Conservation (phyloP, 106 monocot species). For the Acorus calamus region DNA sequence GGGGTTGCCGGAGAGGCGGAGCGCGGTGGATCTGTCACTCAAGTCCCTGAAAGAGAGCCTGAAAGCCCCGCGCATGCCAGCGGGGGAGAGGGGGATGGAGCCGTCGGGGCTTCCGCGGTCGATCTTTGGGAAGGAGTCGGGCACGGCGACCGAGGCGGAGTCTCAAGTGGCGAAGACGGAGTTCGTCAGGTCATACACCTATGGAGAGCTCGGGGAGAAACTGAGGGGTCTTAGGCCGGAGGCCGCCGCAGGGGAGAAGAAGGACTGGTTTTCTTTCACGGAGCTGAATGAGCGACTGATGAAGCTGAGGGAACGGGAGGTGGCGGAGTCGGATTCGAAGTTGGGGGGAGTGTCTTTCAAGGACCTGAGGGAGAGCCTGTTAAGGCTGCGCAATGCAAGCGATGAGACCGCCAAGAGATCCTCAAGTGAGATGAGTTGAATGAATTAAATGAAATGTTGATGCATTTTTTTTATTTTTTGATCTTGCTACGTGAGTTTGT, state of each 20-base stretch:
- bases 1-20: neutral
- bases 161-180: constrained; percentile 26
- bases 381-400: constrained; percentile 18
- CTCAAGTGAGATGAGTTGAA: constrained; percentile 1
- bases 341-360: constrained; percentile 15
- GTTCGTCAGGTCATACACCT: constrained; percentile 48
- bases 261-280: constrained; percentile 45
- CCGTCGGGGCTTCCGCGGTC: constrained; percentile 29
- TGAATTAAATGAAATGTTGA: neutral
- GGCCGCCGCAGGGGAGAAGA: constrained; percentile 19
- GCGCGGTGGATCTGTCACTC: constrained; percentile 3
- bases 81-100: neutral
- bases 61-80: neutral
- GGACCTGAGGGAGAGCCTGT: constrained; percentile 36
- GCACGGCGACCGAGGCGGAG: constrained; percentile 14
- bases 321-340: constrained; percentile 26
- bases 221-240: constrained; percentile 42
- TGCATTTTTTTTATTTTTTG: neutral
- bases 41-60: constrained; percentile 24
- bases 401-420: neutral
- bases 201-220: constrained; percentile 80
- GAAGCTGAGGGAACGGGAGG: constrained; percentile 74
- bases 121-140: constrained; percentile 64
- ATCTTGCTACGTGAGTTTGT: no score
- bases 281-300: constrained; percentile 75